Base-by-base conservation (phyloP, 352 stramenopile genomes). In the Pseudoperonospora humuli region DNA sequence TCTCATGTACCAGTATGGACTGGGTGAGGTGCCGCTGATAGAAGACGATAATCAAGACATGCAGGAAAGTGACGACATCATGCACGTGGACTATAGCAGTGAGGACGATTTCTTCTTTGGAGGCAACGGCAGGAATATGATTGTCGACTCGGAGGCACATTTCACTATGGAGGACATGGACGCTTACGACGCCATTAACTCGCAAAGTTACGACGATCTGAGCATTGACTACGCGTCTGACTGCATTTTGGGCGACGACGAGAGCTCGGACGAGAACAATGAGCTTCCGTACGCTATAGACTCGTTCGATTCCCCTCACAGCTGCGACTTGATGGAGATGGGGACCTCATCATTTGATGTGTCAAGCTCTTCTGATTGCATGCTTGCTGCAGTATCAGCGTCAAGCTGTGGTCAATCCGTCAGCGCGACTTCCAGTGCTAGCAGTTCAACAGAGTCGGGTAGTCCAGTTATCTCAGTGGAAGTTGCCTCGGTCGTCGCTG, bases 121-220 rank as follows among this genome's bases (percentile, higher is more conserved):
- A 4, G 21, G 40, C 11, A 71, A 64, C 39, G 56, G 32, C 40
- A 54, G 69, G 6, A 75, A 54, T 25, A 59, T 75, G 51, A 32
- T 67, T 7, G 54, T 72, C 6, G 70, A 86, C 40, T 59, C 61
- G 2, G 72, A 85, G 15, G 59, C 79, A 14, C 67, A 66, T 5
- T 87, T 75, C 42, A 57, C 66, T 7, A 83, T 87, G 70, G 71
- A 86, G 35, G 67, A 88, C 33, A 83, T 88, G 49, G 73, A 86
- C 48, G 54, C 71, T 26, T 86, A 88, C 61, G 73, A 86, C 55
- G 64, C 61, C 27, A 54, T 72, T 11, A 52, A 72, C 47, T 47
- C 50, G 7, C 67, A 61, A 46, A 63, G 62, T 21, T 86, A 86
- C 45, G 71, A 86, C 32, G 70, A 84, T 53, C 47, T 86, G 46